These are phyloP conservation scores for Mycena filopes DNA, from an alignment of 768 basidiomycete genomes.

Conservation along the genomic window DNA sequence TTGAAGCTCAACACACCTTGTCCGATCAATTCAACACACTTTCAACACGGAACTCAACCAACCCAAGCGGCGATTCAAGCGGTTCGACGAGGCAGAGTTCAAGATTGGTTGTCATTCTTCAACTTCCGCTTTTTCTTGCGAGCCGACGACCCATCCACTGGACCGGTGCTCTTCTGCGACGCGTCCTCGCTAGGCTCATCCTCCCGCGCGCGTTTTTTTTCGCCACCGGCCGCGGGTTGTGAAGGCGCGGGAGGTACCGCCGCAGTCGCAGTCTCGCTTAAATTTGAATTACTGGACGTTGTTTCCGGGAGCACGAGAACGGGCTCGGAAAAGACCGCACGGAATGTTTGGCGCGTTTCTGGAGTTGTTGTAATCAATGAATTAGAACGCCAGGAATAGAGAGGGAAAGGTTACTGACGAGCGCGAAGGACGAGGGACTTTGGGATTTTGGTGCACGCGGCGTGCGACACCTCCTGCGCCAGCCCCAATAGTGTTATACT, in stretches of 20 bases:
- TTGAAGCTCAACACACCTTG: too few species aligned
- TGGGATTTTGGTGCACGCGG: slow-evolving; percentile 66
- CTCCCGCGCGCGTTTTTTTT: slow-evolving; percentile 39
- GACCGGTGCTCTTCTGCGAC: background rate
- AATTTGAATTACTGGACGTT: background rate
- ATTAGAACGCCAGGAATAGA: background rate
- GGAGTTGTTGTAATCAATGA: slow-evolving; percentile 1
- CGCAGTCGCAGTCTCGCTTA: too few species aligned
- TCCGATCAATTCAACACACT: too few species aligned
- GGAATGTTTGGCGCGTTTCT: slow-evolving; percentile 87
- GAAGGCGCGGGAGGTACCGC: too few species aligned
- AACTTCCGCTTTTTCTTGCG: slow-evolving; percentile 47
- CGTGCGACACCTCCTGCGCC: slow-evolving; percentile 74
- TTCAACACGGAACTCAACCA: too few species aligned
- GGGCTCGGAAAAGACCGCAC: slow-evolving; percentile 83
- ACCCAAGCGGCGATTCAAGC: too few species aligned
- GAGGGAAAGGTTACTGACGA: slow-evolving; percentile 60
- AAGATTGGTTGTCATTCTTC: slow-evolving; percentile 35
- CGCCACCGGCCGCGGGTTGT: slow-evolving; percentile 1
- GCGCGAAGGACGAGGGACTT: slow-evolving; percentile 79
- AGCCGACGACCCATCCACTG: slow-evolving; percentile 28
- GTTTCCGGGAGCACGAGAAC: slow-evolving; percentile 65
- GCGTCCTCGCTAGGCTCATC: slow-evolving; percentile 23
- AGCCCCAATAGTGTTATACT: slow-evolving; percentile 78
- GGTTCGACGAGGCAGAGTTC: too few species aligned